A percentile compares a stretch with the other conserved stretches of the same genome.
phyloP scores from a whole-genome alignment of 192 early-diverging fungal genomes.

The Coemansia sp. region DNA sequence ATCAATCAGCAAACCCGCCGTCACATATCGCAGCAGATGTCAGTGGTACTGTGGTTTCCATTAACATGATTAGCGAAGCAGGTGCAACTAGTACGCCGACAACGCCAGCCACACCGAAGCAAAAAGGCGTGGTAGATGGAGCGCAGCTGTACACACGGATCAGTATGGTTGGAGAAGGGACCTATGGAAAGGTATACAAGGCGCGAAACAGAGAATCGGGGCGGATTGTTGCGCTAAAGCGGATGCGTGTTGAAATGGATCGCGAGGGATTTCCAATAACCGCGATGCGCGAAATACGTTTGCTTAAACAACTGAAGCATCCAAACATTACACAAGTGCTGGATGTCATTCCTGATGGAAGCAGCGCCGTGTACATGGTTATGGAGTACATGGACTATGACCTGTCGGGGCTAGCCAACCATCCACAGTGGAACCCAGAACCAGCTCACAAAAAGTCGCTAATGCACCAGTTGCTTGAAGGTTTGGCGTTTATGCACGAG shows the following conservation, averaged over 20 bases:
- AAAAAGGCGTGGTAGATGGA: constrained; percentile 43
- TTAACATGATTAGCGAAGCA: background rate
- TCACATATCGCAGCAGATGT: background rate
- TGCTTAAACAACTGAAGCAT: constrained; percentile 68
- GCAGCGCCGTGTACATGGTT: constrained; percentile 77
- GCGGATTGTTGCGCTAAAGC: constrained; percentile 74
- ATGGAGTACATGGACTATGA: constrained; percentile 91
- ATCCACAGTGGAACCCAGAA: constrained; percentile 69
- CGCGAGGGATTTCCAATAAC: constrained; percentile 88
- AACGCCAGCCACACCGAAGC: constrained; percentile 49
- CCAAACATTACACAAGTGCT: constrained; percentile 70
- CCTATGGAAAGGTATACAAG: constrained; percentile 86
- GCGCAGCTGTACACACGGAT: constrained; percentile 68
- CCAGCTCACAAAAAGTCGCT: constrained; percentile 84
- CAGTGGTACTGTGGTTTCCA: background rate
- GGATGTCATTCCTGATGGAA: constrained; percentile 68
- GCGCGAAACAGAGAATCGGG: constrained; percentile 70
- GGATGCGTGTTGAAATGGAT: constrained; percentile 77
- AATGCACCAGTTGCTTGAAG: constrained; percentile 80
- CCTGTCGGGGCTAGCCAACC: constrained; percentile 72
- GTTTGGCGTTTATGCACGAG: constrained; percentile 83
- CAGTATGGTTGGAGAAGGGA: constrained; percentile 81
- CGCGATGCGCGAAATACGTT: constrained; percentile 82
- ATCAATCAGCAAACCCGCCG: background rate
- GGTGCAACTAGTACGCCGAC: constrained; percentile 27